A percentile compares a stretch with the other conserved stretches of the same genome.
Evolutionary conservation across 2,329 filamentous ascomycete species (phyloP).

Genomic region (Diaporthe sp.): DNA sequence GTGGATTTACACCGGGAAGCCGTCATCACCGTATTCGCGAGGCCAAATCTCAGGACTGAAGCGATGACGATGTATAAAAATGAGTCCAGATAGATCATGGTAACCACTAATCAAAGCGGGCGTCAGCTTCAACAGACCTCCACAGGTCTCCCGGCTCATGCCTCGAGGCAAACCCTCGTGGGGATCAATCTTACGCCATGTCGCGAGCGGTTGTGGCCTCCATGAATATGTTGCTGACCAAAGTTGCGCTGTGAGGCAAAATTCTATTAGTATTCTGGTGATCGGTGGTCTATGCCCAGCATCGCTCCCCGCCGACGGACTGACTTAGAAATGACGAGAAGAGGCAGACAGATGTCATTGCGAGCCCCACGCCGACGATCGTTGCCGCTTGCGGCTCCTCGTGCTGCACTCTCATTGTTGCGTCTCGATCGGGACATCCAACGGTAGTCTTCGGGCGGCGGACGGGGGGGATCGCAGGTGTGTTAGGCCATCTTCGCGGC

Average conservation of each 20-base stretch:
- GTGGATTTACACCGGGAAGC: conserved; percentile 7
- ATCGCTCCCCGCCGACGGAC: not conserved
- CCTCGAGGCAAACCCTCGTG: no score
- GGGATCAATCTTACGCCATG: conserved; percentile 15
- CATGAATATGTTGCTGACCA: conserved; percentile 25
- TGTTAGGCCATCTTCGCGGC: conserved; percentile 25
- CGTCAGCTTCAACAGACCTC: not conserved
- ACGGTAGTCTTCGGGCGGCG: not conserved
- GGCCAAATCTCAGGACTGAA: conserved; percentile 3
- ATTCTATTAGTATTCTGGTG: not conserved
- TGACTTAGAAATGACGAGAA: conserved; percentile 26
- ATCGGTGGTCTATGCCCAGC: not conserved
- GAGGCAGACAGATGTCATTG: conserved; percentile 12
- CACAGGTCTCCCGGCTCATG: not conserved
- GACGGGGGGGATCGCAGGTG: not conserved
- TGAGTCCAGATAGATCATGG: conserved; percentile 14
- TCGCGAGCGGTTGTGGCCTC: conserved; percentile 14
- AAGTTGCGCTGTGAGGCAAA: not conserved
- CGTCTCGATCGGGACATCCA: conserved; percentile 10
- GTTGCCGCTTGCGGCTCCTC: conserved; percentile 20
- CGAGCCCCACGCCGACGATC: conserved; percentile 19
- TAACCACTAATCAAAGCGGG: not conserved
- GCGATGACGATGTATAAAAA: not conserved
- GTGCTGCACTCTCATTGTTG: conserved; percentile 21
- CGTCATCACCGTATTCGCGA: conserved; percentile 7